These are phyloP conservation scores for Bipolaris oryzae DNA, from an alignment of 2,329 filamentous ascomycete species.

Conservation along the genomic window DNA sequence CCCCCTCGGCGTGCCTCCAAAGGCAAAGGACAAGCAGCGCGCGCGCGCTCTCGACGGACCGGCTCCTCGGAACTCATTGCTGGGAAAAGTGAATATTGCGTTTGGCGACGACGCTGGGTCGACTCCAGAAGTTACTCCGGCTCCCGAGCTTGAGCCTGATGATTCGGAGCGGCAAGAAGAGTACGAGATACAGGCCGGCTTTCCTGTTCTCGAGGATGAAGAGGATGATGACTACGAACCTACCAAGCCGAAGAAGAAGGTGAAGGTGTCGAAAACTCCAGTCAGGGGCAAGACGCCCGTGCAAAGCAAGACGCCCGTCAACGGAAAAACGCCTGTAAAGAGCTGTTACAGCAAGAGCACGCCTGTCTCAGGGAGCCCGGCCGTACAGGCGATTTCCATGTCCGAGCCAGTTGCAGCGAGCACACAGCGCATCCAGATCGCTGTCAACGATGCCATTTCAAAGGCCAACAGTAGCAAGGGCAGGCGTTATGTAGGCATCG, in stretches of 20 bases:
- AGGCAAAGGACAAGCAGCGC: slow-evolving; percentile 63
- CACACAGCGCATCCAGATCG: slow-evolving; percentile 40
- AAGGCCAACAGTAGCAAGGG: slow-evolving; percentile 48
- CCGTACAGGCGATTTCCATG: slow-evolving; percentile 21
- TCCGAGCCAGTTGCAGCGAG: slow-evolving; percentile 18
- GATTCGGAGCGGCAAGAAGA: slow-evolving; percentile 49
- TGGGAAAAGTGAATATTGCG: slow-evolving; percentile 50
- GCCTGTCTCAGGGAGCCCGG: slow-evolving; percentile 27
- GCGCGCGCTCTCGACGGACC: slow-evolving; percentile 53
- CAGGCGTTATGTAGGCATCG: slow-evolving; percentile 35
- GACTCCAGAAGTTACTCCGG: slow-evolving; percentile 55
- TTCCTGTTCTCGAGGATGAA: slow-evolving; percentile 49
- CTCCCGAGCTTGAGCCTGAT: slow-evolving; percentile 48
- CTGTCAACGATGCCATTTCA: slow-evolving; percentile 52
- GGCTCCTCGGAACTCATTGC: slow-evolving; percentile 45
- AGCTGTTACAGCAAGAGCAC: slow-evolving; percentile 29
- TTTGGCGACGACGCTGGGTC: slow-evolving; percentile 50
- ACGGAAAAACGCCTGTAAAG: slow-evolving; percentile 37
- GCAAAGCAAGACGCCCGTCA: slow-evolving; percentile 40
- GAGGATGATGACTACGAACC: slow-evolving; percentile 56
- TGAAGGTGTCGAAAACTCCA: slow-evolving; percentile 37
- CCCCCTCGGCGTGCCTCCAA: slow-evolving; percentile 75
- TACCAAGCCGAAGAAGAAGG: slow-evolving; percentile 43
- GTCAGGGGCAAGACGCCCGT: slow-evolving; percentile 45
- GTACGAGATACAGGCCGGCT: slow-evolving; percentile 40